Percentiles rank a stretch among this genome's conserved stretches.
phyloP scores from a whole-genome alignment of 139 green algal genomes.

The Desmodesmus armatus region DNA sequence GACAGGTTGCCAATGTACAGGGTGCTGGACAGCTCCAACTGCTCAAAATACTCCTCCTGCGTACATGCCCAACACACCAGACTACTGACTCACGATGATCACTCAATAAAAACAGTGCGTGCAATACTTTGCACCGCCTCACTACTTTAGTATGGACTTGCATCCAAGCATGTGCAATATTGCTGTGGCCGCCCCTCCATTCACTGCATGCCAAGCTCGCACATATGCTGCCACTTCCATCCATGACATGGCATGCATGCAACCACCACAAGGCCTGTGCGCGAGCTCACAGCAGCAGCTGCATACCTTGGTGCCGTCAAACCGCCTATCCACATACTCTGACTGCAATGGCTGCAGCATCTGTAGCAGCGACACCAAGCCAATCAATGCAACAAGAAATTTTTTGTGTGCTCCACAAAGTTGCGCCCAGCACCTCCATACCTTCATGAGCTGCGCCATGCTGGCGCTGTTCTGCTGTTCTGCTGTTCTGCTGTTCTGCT shows the following conservation, averaged over 20 bases:
- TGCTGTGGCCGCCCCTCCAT: neutral
- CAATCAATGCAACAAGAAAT: no score
- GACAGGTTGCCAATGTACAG: conserved; percentile 98
- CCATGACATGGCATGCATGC: no score
- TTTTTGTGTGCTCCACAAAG: no score
- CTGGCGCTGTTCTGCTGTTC: neutral
- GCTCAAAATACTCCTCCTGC: conserved; percentile 88
- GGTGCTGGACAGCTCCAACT: conserved; percentile 80
- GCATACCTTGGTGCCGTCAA: conserved; percentile 75
- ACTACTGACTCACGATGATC: neutral
- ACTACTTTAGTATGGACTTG: neutral
- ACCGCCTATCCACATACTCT: conserved; percentile 85
- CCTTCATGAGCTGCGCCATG: conserved; percentile 43
- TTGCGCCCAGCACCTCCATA: neutral
- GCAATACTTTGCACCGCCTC: neutral
- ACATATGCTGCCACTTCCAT: no score
- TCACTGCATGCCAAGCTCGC: no score
- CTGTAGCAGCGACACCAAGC: no score
- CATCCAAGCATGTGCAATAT: neutral
- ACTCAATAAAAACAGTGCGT: neutral
- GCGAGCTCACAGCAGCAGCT: no score
- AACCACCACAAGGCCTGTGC: no score
- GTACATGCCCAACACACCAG: neutral
- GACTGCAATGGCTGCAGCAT: conserved; percentile 53
- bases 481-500: no score